Evolutionary conservation across 352 stramenopile genomes (phyloP).

Genomic region (Phytophthora quininea): DNA sequence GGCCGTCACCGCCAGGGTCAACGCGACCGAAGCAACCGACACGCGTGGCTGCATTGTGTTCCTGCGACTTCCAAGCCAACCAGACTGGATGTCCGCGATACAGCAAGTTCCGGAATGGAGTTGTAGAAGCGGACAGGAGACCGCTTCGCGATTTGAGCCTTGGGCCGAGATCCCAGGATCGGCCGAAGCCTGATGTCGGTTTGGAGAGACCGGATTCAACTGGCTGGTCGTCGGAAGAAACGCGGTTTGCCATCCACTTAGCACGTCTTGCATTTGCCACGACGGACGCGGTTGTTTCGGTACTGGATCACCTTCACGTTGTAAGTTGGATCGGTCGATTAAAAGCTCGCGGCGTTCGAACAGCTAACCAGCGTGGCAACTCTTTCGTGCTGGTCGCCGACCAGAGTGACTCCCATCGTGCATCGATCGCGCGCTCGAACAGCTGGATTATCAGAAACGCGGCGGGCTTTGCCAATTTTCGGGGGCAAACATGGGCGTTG

Average conservation of each 20-base stretch:
- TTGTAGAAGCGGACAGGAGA: slow-evolving; percentile 34
- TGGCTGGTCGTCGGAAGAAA: slow-evolving; percentile 23
- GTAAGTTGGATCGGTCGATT: neutral
- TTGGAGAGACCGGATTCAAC: slow-evolving; percentile 14
- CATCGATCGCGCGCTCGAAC: too few species aligned
- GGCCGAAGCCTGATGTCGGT: neutral
- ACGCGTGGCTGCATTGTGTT: slow-evolving; percentile 30
- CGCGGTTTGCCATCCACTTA: slow-evolving; percentile 11
- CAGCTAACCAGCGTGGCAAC: too few species aligned
- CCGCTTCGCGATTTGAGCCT: slow-evolving; percentile 31
- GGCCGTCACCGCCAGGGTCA: slow-evolving; percentile 25
- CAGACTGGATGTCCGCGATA: slow-evolving; percentile 10
- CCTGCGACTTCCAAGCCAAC: slow-evolving; percentile 15
- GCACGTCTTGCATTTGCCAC: slow-evolving; percentile 15
- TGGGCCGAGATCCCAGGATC: slow-evolving; percentile 29
- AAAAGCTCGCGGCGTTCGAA: too few species aligned
- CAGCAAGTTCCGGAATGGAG: slow-evolving; percentile 32
- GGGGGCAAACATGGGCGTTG: too few species aligned
- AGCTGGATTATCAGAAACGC: too few species aligned
- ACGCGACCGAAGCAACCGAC: slow-evolving; percentile 22
- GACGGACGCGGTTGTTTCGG: neutral
- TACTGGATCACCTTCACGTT: neutral
- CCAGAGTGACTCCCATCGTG: too few species aligned
- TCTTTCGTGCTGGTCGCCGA: too few species aligned
- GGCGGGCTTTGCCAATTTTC: too few species aligned